Percentiles rank a stretch among this genome's conserved stretches.
These are phyloP conservation scores for Phialophora chinensis DNA, from an alignment of 2,329 filamentous ascomycete species.

Conservation along the genomic window DNA sequence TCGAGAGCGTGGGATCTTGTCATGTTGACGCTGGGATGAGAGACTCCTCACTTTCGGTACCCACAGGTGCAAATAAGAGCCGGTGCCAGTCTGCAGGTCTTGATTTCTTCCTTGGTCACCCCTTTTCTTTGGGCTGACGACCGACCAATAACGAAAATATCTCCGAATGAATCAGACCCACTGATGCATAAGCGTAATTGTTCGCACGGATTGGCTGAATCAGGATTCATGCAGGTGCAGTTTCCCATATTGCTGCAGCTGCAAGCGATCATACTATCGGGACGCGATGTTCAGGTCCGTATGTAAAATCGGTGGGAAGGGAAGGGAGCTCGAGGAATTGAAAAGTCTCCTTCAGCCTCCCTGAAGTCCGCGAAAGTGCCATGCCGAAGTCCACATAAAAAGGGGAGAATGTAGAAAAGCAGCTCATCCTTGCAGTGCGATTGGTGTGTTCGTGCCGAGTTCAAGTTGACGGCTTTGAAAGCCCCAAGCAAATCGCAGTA, in stretches of 20 bases:
- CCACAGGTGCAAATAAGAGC: conserved; percentile 23
- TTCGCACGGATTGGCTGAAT: conserved; percentile 11
- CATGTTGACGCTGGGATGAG: conserved; percentile 16
- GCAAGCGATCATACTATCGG: conserved; percentile 13
- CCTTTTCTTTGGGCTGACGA: conserved; percentile 20
- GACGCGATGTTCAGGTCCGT: conserved; percentile 11
- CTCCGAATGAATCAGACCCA: conserved; percentile 22
- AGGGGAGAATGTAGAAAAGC: not conserved
- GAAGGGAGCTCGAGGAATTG: not conserved
- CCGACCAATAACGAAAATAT: conserved; percentile 23
- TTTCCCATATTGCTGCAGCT: conserved; percentile 1
- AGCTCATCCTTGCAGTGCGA: conserved; percentile 9
- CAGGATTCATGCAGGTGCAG: conserved; percentile 9
- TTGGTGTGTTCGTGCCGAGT: conserved; percentile 18
- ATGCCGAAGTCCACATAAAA: not conserved
- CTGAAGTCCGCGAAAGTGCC: not conserved
- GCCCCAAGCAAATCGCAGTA: conserved; percentile 20
- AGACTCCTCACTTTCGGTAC: conserved; percentile 4
- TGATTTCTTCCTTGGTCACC: conserved; percentile 18
- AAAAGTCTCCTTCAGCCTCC: conserved; percentile 10
- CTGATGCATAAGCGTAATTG: conserved; percentile 31
- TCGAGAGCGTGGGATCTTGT: not conserved
- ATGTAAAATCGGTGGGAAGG: not conserved
- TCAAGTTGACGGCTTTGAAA: conserved; percentile 2
- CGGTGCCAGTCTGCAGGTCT: conserved; percentile 20